Base-by-base conservation (phyloP, 2,329 filamentous ascomycete genomes). In the Sarocladium oryzae region DNA sequence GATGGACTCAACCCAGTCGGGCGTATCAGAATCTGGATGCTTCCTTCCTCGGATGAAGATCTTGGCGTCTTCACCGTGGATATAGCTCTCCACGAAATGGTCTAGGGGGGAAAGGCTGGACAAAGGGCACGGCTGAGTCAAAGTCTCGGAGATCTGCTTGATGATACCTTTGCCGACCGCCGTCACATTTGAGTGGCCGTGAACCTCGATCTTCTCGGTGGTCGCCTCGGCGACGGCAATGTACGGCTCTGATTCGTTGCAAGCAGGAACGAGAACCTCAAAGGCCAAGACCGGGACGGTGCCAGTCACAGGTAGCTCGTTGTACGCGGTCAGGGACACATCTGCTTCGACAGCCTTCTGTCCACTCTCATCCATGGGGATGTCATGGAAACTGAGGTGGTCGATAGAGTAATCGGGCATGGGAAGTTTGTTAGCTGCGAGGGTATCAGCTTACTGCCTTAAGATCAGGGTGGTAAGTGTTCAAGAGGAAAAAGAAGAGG, bases 351-450 rank as follows among this genome's bases (percentile, higher is more conserved):
- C 86, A 11, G 84, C 87, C 56, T 77, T 79, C 53, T 48, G 36
- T 15, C 38, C 28, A 30, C 50, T 43, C n/a, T 64, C 68, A 56
- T 70, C 68, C 56, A 70, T 55, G 46, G 57, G 81, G 70, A 84
- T 75, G 65, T 99, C 91, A 59, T 84, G 78, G 60, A 97, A 83
- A 60, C 88, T 85, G 57, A 97, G 75, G 60, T 81, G 84, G 36
- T 85, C 84, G 61, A 99, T 87, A 61, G 90, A 86, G 71, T 95
- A 90, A 52, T 83, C 74, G 38, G 93, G 93, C 51, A 96, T 75
- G 52, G 92, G 92, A 58, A 96, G 78, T 59, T 91, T 72, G 59
- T 76, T 76, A 63, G 78, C 83, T 86, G 66, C 63, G 67, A 62
- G 53, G 55, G 40, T 46, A 60, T 69, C 60, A 67, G 60, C 40